A percentile compares a stretch with the other conserved stretches of the same genome.
Evolutionary conservation across 441 rosid genomes (phyloP).

Genomic region (Omphalea diandra): DNA sequence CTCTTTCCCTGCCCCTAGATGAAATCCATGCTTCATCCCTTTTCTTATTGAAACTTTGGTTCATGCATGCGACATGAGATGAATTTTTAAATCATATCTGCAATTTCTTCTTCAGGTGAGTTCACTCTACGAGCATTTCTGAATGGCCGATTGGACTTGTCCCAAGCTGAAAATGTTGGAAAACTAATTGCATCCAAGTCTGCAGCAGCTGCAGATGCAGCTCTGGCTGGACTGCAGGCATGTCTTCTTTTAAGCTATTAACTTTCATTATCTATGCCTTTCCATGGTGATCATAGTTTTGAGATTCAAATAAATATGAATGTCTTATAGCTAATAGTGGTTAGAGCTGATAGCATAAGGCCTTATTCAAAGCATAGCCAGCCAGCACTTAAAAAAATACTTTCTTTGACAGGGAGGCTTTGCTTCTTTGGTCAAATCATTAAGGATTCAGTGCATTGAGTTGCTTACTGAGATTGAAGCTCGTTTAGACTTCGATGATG

Average conservation of each 20-base stretch:
- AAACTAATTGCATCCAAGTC: conserved; percentile 83
- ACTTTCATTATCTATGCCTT: neutral
- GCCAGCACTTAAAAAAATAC: conserved; percentile 11
- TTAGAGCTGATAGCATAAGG: neutral
- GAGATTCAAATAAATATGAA: neutral
- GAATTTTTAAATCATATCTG: neutral
- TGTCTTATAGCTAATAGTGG: neutral
- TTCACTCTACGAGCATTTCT: conserved; percentile 95
- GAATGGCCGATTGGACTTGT: conserved; percentile 91
- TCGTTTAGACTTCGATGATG: conserved; percentile 93
- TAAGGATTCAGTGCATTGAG: conserved; percentile 78
- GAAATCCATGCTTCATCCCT: neutral
- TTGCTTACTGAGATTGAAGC: conserved; percentile 94
- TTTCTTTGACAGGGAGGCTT: conserved; percentile 75
- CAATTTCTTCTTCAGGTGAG: conserved; percentile 54
- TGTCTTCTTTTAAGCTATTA: conserved; percentile 18
- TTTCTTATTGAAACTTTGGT: neutral
- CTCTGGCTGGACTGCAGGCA: conserved; percentile 92
- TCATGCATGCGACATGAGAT: neutral
- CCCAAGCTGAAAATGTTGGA: conserved; percentile 90
- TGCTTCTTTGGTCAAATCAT: conserved; percentile 72
- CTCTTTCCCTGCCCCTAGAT: neutral
- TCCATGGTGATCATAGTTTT: neutral
- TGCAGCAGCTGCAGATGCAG: conserved; percentile 84
- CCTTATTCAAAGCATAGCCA: neutral